Evolutionary conservation across 371 early-diverging fungal species (phyloP), one percentile per base, ranked within the genome.

Genomic region (Mortierella sp.): DNA sequence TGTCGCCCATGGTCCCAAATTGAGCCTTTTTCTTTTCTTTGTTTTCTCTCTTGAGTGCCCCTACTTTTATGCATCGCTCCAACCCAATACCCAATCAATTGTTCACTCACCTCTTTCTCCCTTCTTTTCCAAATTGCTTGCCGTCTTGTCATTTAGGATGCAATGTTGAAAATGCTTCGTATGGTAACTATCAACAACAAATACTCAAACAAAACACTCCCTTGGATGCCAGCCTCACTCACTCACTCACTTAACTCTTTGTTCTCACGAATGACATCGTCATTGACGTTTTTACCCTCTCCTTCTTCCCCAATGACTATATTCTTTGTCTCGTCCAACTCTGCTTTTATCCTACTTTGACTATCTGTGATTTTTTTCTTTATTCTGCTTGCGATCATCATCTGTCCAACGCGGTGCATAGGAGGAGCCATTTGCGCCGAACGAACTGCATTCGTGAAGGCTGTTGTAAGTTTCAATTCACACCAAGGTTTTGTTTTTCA

Each of bases 141-240:
- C 34, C 14, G 10, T 31, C n/a, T 77, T 60, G 31, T 31, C 60
- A 60, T 26, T 26, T 60, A 91, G 97, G 97, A 28, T 93, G 94
- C 78, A 97, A 97, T 81, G 92, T 97, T 60, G 97, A 97, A 80
- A 96, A 95, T 81, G 94, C 96, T 7, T 94, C 94, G 1, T 96
- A 94, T 84, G 94, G 94, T 92, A 92, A 75, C 60, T 60, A 60
- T 14, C 60, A 60, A 6, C 14, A 28, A 31, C 16, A 60, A 31
- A 16, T 0, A 31, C 5, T 13, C 31, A 28, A 60, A 60, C 28
- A 14, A 60, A 28, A 6, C 4, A 5, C 28, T 60, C 60, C 42
- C 28, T 31, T 28, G 6, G 16, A 31, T 31, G 14, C 7, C 28
- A 60, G 2, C 31, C 31, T 5, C 3, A 26, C 31, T 26, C 58